Base-by-base conservation (phyloP, 257 asterid species). In the Salvia hispanica region DNA sequence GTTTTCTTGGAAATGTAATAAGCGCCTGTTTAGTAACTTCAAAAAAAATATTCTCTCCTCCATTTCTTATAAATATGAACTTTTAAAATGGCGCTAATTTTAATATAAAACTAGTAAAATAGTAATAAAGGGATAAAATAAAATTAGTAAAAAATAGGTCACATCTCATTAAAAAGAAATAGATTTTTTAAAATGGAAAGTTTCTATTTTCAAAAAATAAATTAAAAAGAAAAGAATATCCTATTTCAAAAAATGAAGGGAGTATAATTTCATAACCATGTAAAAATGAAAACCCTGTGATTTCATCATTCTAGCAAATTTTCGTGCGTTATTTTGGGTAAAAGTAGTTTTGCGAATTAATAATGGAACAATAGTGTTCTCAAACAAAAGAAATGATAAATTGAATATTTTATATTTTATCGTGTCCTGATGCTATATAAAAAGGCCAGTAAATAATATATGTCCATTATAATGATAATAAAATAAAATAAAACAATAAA, bases 281-380 rank as follows among this genome's bases (percentile, higher is more conserved):
- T 25, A 25, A 0, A 25, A 53, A 53, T 53, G 59, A 25, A 54
- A 54, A 21, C 59, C 59, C 10, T 25, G 59, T 54, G 59, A 54
- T 54, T 25, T 4, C 39, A 54, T 13, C 1, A 53, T 25, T 21
- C n/a, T 9, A 18, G 36, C 58, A 15, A 50, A n/a, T 53, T 53
- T 53, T 53, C 8, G 14, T 21, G 58, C 58, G 7, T 21, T 53
- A 9, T 21, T 53, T 53, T 53, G 9, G 34, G 37, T 14, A 6
- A 9, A 52, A 53, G 21, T 51, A 16, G 56, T 16, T 51, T 3
- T 7, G 11, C 7, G 13, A 51, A 51, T 51, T n/a, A 47, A 47
- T n/a, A n/a, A n/a, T n/a, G 14, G 53, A n/a, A 8, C 9, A 47
- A 4, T n/a, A 18, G 4, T 3, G 14, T 7, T 5, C 0, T 3